Evolutionary conservation across 495 filamentous ascomycete species (phyloP), one percentile per base, ranked within the genome.

Genomic region (Hypoxylon fuscum): DNA sequence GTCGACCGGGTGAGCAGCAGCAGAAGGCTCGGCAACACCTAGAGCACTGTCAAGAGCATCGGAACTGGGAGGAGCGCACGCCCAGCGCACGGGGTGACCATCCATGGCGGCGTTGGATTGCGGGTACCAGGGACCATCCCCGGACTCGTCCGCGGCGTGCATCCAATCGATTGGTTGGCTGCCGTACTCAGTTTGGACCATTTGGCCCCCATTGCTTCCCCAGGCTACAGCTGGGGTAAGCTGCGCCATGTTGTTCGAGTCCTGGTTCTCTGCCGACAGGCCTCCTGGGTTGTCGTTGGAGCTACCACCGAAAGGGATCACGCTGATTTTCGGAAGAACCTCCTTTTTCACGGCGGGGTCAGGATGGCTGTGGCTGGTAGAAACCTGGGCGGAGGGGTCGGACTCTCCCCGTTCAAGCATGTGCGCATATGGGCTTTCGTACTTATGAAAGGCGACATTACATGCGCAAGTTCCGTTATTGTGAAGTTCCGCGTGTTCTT

Each of bases 401-500:
- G 31, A 3, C 25, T 44, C 37, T 48, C 53, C n/a, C 59, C 40
- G 27, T 12, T 44, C 27, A 7, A 55, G 40, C 10, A 37, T 25
- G 9, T 1, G 4, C 37, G 38, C 18, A 17, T 64, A 44, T 5
- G 18, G n/a, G 1, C 63, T 66, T 12, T 59, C 48, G 35, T 75
- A 73, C 3, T 46, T 50, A 9, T 59, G 35, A 44, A 77, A 77
- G n/a, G 58, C 42, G 0, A 66, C 53, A 7, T 46, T 47, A 54
- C 78, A 81, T 3, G 25, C 6, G 50, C 76, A 81, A 6, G 31
- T 47, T 9, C 72, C 76, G 0, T 31, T 22, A 12, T 59, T 34
- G 55, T 81, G 78, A 0, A 73, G 69, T 1, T 31, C 47, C 15
- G 64, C 64, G 56, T 81, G 78, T 53, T 80, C 78, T 1, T 31